These are phyloP conservation scores for Venturia nashicola DNA, from an alignment of 2,329 filamentous ascomycete genomes.

Conservation along the genomic window DNA sequence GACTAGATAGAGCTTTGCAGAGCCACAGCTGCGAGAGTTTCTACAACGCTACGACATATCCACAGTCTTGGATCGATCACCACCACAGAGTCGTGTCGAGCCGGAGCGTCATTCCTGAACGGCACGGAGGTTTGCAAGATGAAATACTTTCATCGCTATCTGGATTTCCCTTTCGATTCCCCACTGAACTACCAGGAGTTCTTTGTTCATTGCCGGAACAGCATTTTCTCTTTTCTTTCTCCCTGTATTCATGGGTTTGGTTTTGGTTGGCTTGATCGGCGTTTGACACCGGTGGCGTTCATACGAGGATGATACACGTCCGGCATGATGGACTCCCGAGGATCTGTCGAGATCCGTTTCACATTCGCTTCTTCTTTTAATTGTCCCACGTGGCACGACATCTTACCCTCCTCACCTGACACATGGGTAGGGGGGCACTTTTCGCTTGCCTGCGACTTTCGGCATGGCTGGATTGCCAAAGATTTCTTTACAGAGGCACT, in stretches of 20 bases:
- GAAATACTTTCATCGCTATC: neutral
- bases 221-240: slow-evolving; percentile 1
- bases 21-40: neutral
- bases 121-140: neutral
- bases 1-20: neutral
- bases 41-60: neutral
- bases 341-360: neutral
- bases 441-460: neutral
- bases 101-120: neutral
- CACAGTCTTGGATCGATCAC: neutral
- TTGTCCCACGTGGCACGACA: neutral
- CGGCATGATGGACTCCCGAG: neutral
- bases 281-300: neutral
- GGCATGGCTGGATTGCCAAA: neutral
- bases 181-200: neutral
- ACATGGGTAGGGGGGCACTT: neutral
- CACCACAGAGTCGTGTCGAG: neutral
- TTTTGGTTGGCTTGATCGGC: neutral
- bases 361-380: neutral
- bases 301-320: neutral
- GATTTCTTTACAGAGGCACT: neutral
- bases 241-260: neutral
- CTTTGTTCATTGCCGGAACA: neutral
- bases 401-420: neutral
- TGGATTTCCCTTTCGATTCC: neutral